Base-by-base conservation (phyloP, 805 yeast species). In the Candida nanaspora region DNA sequence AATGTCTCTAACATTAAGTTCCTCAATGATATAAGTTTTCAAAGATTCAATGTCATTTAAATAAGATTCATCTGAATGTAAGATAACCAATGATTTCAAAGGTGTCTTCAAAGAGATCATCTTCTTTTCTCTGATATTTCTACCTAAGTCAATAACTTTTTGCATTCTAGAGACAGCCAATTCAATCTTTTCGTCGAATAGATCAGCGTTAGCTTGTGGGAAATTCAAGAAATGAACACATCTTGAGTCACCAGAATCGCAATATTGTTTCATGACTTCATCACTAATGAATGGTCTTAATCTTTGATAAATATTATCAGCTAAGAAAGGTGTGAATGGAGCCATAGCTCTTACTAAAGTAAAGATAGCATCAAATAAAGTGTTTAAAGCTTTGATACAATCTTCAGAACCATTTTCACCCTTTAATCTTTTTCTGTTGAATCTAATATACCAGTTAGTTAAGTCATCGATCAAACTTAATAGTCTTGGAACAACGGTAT, bases 381-480 rank as follows among this genome's bases (percentile, higher is more conserved):
- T 85, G 68, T 93, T 93, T 56, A 93, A 75, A 37, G 96, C 96
- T 55, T 76, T 76, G 52, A 79, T 63, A 54, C 96, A 83, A 59
- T 93, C 98, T 42, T 79, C 82, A 39, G 77, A 65, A 45, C 95
- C 96, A 45, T 76, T 82, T 58, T 83, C 93, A 61, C 98, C 98
- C 82, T 93, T 93, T 58, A 93, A 78, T 74, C 99, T 91, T 70
- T 87, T 80, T 72, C 99, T 89, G 72, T 93, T 93, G 67, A 93
- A 86, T 65, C 99, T 83, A 62, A 93, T 93, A 72, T 93, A 93
- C 98, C 98, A 93, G 72, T 93, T 93, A 50, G 99, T 93, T 66
- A 93, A 76, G 59, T 86, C 86, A 58, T 93, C 98, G 61, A 93
- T 85, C 64, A 93, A 82, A 44, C 77, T 74, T 58, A 93, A 75